phyloP scores from a whole-genome alignment of 192 early-diverging fungal genomes.

The Gamsiella multidivaricata region DNA sequence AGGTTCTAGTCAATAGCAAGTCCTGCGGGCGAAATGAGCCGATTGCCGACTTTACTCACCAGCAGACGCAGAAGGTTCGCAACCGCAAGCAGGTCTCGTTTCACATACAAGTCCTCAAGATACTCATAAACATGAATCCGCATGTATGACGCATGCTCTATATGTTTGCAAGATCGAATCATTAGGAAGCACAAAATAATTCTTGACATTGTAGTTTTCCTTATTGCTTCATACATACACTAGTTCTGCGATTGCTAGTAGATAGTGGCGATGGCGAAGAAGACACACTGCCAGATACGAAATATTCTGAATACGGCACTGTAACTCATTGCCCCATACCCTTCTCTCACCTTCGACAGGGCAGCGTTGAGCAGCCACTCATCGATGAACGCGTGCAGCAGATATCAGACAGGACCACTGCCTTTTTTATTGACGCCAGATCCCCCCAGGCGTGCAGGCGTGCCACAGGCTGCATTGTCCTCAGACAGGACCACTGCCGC shows the following conservation, averaged over 20 bases:
- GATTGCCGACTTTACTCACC: slow-evolving; percentile 79
- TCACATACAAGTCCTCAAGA: slow-evolving; percentile 83
- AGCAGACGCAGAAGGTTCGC: slow-evolving; percentile 70
- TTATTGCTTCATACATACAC: no score
- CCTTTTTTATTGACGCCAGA: not conserved
- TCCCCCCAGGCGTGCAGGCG: no score
- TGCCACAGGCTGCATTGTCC: no score
- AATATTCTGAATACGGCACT: not conserved
- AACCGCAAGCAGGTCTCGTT: slow-evolving; percentile 85
- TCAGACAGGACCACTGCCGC: no score
- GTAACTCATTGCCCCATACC: slow-evolving; percentile 14
- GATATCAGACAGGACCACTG: not conserved
- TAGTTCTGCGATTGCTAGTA: slow-evolving; percentile 62
- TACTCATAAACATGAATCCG: slow-evolving; percentile 68
- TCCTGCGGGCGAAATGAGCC: slow-evolving; percentile 77
- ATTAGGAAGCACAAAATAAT: not conserved
- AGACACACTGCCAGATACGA: not conserved
- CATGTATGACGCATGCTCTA: slow-evolving; percentile 52
- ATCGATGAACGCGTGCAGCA: not conserved
- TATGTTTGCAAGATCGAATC: not conserved
- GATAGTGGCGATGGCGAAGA: slow-evolving; percentile 61
- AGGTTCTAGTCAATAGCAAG: slow-evolving; percentile 65
- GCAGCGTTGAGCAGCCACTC: not conserved
- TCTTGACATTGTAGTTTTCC: not conserved
- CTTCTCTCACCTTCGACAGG: not conserved